Evolutionary conservation across 179 eudicot genomes (phyloP), one percentile per base, ranked within the genome.

Genomic region (Sideroxylon spinosum): DNA sequence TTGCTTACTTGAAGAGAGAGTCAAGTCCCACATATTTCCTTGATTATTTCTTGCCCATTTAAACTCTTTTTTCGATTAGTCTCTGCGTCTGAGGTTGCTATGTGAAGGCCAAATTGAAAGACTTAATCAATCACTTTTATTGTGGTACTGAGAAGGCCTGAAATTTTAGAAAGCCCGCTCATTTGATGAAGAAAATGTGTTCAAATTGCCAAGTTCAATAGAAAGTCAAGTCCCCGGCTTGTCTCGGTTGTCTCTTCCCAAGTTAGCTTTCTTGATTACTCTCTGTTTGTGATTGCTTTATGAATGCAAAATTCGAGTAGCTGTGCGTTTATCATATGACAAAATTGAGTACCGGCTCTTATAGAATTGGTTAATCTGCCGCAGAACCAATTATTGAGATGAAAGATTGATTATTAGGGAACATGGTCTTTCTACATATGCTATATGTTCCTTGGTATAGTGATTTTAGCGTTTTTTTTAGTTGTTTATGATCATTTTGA

Each of bases 381-480:
- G 46, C n/a, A 19, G 19, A 22, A 23, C 6, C 46, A 49, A 64
- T 37, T 59, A 12, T 49, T 28, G 28, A n/a, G n/a, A 65, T 53
- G 12, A 76, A 32, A 66, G 9, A 52, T 12, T 7, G 16, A 17
- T 53, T 52, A 53, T 37, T 3, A 32, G 14, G 19, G 57, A 46
- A 44, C 55, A 46, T 44, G 66, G n/a, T 65, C 49, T 65, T 32
- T n/a, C 25, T 68, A 66, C 60, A 9, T 25, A 63, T 1, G 19
- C 9, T 28, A n/a, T n/a, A 17, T 1, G 20, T 48, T 53, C 10
- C 22, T 23, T 23, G n/a, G 28, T 64, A 17, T 22, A 75, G 25
- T 63, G 64, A 49, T 71, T 53, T 25, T 26, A 67, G 4, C 1
- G 52, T 66, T 73, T 72, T 73, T 72, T 72, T 20, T 14, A 12